These are phyloP conservation scores for Fusarium sp. DNA, from an alignment of 2,329 filamentous ascomycete genomes.

Conservation along the genomic window DNA sequence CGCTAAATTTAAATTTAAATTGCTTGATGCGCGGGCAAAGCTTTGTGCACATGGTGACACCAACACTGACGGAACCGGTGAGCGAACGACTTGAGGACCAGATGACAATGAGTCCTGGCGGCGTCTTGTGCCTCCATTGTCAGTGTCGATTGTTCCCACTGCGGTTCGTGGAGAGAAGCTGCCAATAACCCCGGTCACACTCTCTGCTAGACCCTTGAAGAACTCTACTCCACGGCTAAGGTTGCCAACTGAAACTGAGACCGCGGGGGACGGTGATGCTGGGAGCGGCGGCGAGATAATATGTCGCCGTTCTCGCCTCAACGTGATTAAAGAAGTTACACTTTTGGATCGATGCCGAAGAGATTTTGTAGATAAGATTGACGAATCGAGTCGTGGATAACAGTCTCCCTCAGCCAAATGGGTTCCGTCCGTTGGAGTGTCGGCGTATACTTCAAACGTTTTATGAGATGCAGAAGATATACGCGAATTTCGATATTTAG, in stretches of 20 bases:
- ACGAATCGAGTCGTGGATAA: slow-evolving; percentile 44
- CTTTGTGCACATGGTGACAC: slow-evolving; percentile 34
- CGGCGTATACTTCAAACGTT: slow-evolving; percentile 48
- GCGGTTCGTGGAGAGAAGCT: slow-evolving; percentile 38
- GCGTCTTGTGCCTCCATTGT: slow-evolving; percentile 17
- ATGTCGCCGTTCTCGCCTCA: slow-evolving; percentile 20
- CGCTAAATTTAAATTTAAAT: slow-evolving; percentile 42
- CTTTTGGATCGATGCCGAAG: slow-evolving; percentile 46
- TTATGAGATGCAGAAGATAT: slow-evolving; percentile 45
- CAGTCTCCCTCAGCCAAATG: slow-evolving; percentile 36
- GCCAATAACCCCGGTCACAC: slow-evolving; percentile 37
- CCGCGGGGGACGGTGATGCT: slow-evolving; percentile 19
- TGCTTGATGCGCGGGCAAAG: slow-evolving; percentile 26
- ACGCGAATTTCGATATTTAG: slow-evolving; percentile 51
- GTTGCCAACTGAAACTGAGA: slow-evolving; percentile 35
- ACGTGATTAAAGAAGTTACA: slow-evolving; percentile 30
- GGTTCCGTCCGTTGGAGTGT: slow-evolving; percentile 18
- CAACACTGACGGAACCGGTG: slow-evolving; percentile 21
- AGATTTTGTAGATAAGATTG: slow-evolving; percentile 19
- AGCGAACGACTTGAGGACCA: slow-evolving; percentile 22
- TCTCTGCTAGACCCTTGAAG: slow-evolving; percentile 33
- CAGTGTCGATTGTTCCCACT: slow-evolving; percentile 28
- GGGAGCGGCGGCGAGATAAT: slow-evolving; percentile 11
- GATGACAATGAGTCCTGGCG: slow-evolving; percentile 36
- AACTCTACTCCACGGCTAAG: slow-evolving; percentile 36